Percentiles rank a stretch among this genome's conserved stretches.
Conservation (phyloP, 306 rosid species). For the Gleditsia sinensis region DNA sequence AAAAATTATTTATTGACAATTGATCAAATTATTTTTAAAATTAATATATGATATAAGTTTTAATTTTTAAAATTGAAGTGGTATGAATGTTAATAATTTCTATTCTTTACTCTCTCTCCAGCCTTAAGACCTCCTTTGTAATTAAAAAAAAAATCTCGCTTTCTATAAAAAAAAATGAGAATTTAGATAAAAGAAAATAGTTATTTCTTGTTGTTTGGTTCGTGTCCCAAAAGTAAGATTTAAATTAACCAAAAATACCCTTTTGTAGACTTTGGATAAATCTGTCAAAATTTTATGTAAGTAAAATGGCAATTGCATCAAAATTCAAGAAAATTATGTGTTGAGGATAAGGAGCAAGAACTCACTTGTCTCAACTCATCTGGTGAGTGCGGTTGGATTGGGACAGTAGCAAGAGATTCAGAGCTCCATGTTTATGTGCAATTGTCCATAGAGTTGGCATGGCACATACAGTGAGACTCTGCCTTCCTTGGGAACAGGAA, state of each 20-base stretch:
- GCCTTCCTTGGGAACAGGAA: constrained; percentile 58
- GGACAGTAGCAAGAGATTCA: constrained; percentile 74
- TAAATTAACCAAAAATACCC: constrained; percentile 6
- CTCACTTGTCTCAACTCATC: neutral
- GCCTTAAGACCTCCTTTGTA: too few species aligned
- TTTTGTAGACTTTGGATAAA: constrained; percentile 4
- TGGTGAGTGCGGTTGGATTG: constrained; percentile 29
- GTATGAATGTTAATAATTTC: too few species aligned
- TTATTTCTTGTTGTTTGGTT: neutral
- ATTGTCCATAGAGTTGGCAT: too few species aligned
- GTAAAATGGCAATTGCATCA: constrained; percentile 17
- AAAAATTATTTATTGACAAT: too few species aligned
- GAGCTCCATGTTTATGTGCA: constrained; percentile 58
- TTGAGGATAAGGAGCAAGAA: neutral
- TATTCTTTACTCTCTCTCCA: too few species aligned
- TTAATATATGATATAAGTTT: too few species aligned
- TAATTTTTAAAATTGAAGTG: too few species aligned
- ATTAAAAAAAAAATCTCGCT: too few species aligned
- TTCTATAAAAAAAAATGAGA: neutral
- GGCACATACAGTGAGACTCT: constrained; percentile 37
- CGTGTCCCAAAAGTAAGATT: neutral
- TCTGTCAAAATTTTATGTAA: neutral
- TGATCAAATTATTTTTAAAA: too few species aligned
- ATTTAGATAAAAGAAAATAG: neutral
- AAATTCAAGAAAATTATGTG: constrained; percentile 19